phyloP scores from a whole-genome alignment of 257 asterid genomes.

The Cinchona pubescens region DNA sequence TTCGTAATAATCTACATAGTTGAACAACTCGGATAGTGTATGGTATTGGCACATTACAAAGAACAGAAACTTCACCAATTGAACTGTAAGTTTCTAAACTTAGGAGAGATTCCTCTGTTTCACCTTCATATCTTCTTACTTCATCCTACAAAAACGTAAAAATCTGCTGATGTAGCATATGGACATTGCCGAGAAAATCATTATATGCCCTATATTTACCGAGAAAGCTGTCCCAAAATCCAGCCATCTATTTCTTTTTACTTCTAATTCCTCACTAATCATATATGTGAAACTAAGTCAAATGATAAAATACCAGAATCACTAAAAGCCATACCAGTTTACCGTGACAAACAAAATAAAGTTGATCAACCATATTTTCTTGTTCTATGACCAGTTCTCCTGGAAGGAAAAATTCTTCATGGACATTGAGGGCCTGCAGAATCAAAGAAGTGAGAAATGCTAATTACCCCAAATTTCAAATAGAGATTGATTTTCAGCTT shows the following conservation, averaged over 20 bases:
- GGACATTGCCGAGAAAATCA: no score
- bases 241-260: background rate
- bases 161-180: background rate
- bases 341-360: conserved; percentile 60
- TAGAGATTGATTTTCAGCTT: background rate
- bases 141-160: conserved; percentile 41
- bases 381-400: conserved; percentile 64
- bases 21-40: conserved; percentile 45
- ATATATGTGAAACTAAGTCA: background rate
- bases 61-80: conserved; percentile 52
- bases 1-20: conserved; percentile 50
- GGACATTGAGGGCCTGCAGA: conserved; percentile 48
- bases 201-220: no score
- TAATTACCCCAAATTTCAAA: background rate
- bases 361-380: conserved; percentile 51
- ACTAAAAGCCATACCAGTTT: conserved; percentile 42
- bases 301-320: background rate
- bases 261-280: background rate
- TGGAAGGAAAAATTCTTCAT: conserved; percentile 70
- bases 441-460: background rate
- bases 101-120: conserved; percentile 29
- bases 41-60: conserved; percentile 54
- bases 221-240: background rate
- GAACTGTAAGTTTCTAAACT: conserved; percentile 33
- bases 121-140: conserved; percentile 39